A percentile compares a stretch with the other conserved stretches of the same genome.
Evolutionary conservation across 495 filamentous ascomycete genomes (phyloP).

Genomic region (Xylaria castorea): DNA sequence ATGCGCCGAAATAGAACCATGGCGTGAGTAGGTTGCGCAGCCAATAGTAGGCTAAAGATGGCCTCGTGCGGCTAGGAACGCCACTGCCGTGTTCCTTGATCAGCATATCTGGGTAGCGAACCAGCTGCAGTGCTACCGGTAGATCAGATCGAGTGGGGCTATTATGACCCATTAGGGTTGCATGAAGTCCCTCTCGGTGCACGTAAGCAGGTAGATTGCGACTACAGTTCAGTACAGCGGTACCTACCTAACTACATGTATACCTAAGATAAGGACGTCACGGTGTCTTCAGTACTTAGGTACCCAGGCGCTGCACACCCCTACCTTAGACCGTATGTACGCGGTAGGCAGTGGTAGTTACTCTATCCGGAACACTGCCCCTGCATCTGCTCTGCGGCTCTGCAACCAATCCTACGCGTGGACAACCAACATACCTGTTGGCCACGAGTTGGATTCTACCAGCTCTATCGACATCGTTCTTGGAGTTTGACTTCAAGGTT

Average conservation of each 20-base stretch:
- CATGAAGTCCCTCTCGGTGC: background rate
- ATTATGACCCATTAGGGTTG: background rate
- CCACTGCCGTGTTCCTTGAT: slow-evolving; percentile 22
- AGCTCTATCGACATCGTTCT: background rate
- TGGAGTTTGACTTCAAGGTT: background rate
- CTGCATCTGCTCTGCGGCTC: slow-evolving; percentile 25
- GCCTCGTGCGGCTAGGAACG: slow-evolving; percentile 17
- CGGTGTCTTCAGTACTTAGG: background rate
- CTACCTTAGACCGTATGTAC: no score
- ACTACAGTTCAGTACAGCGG: no score
- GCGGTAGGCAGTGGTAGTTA: background rate
- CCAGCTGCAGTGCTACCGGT: slow-evolving; percentile 13
- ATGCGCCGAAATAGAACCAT: background rate
- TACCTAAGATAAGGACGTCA: slow-evolving; percentile 2
- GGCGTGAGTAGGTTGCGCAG: background rate
- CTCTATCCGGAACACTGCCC: slow-evolving; percentile 6
- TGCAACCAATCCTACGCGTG: slow-evolving; percentile 19
- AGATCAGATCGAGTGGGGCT: slow-evolving; percentile 19
- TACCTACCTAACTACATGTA: no score
- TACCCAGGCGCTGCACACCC: background rate
- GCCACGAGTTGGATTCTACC: background rate
- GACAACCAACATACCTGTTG: background rate
- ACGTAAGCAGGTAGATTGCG: background rate
- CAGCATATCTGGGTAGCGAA: slow-evolving; percentile 12
- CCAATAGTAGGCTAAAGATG: background rate